Conservation (phyloP, 164 flowering plant species). For the Stephania cephalantha region DNA sequence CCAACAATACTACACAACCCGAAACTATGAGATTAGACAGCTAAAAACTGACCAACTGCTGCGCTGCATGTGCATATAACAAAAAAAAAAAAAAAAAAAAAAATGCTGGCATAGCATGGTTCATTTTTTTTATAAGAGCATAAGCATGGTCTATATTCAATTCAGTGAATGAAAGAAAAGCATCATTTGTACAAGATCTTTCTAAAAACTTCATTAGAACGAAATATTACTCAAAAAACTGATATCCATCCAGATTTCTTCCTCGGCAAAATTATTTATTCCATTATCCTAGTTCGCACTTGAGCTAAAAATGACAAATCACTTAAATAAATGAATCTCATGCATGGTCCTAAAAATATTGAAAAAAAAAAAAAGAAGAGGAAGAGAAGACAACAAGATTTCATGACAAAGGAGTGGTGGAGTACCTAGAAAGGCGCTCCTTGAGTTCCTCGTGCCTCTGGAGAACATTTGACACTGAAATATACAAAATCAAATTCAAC, state of each 20-base stretch:
- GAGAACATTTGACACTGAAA: constrained; percentile 68
- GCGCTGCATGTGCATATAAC: no score
- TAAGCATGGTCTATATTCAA: no score
- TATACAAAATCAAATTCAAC: constrained; percentile 13
- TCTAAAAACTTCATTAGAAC: not conserved
- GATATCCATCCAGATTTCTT: not conserved
- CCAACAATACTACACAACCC: no score
- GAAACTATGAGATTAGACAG: no score
- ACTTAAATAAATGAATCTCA: not conserved
- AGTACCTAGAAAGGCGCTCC: constrained; percentile 87
- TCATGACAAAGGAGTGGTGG: not conserved
- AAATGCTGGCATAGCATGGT: no score
- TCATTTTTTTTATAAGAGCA: no score
- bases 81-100: no score
- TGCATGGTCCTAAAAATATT: not conserved
- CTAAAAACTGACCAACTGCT: no score
- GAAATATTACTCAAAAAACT: not conserved
- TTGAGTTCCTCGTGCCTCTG: constrained; percentile 73
- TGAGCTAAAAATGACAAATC: not conserved
- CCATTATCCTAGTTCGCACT: not conserved
- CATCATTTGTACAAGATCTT: not conserved
- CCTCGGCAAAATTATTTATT: not conserved
- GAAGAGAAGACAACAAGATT: not conserved
- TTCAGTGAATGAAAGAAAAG: not conserved
- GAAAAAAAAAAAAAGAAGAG: not conserved